Conservation (phyloP, 441 rosid species). For the Mallotus repandus region DNA sequence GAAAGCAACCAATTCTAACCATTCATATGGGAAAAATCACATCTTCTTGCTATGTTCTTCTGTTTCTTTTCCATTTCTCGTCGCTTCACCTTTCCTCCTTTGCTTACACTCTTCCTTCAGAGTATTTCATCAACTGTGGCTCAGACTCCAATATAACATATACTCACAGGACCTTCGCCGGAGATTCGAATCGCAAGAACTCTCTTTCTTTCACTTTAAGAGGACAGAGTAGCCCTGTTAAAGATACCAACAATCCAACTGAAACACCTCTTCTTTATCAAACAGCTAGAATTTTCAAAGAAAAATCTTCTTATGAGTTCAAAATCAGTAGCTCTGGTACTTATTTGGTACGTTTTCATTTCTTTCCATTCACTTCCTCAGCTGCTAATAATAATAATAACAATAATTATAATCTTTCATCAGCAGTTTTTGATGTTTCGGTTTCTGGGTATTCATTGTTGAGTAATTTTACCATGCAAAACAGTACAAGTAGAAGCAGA, state of each 20-base stretch:
- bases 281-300: constrained; percentile 49
- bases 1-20: not conserved
- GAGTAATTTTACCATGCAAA: constrained; percentile 29
- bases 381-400: not conserved
- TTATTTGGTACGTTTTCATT: constrained; percentile 55
- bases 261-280: constrained; percentile 33
- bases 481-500: not conserved
- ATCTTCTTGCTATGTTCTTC: not conserved
- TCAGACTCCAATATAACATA: constrained; percentile 23
- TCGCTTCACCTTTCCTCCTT: constrained; percentile 23
- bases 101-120: constrained; percentile 21
- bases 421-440: constrained; percentile 44
- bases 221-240: constrained; percentile 15
- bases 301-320: constrained; percentile 34
- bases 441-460: constrained; percentile 37
- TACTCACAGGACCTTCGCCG: constrained; percentile 27
- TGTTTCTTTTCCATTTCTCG: constrained; percentile 24
- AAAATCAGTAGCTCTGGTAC: constrained; percentile 29
- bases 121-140: constrained; percentile 55
- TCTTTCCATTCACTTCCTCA: constrained; percentile 37
- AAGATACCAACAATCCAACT: constrained; percentile 13
- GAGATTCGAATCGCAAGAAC: constrained; percentile 31
- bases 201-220: constrained; percentile 28
- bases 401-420: constrained; percentile 8
- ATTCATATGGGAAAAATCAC: constrained; percentile 15